Evolutionary conservation across 2,329 filamentous ascomycete genomes (phyloP).

Genomic region (Fusarium sp.): DNA sequence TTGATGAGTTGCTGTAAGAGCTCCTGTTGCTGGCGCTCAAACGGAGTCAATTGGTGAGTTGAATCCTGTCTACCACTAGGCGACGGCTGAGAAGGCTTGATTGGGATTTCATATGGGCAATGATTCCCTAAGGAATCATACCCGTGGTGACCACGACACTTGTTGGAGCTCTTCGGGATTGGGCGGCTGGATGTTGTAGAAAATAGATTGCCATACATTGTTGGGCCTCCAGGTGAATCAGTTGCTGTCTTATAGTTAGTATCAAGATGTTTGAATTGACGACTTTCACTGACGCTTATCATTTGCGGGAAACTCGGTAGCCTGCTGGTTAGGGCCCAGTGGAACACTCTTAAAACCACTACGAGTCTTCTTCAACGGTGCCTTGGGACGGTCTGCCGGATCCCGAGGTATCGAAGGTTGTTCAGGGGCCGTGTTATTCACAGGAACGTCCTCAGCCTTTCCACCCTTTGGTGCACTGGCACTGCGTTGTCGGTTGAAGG

Average conservation of each 20-base stretch:
- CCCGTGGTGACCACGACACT: constrained; percentile 11
- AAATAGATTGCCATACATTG: constrained; percentile 57
- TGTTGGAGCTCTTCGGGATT: constrained; percentile 16
- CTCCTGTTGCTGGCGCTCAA: constrained; percentile 53
- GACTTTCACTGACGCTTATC: constrained; percentile 24
- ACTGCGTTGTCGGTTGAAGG: constrained; percentile 44
- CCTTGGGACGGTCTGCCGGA: constrained; percentile 36
- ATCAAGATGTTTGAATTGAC: neutral
- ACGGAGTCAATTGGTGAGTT: constrained; percentile 44
- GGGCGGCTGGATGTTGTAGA: constrained; percentile 28
- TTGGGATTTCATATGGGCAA: constrained; percentile 6
- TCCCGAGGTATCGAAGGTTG: constrained; percentile 17
- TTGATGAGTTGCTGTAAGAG: constrained; percentile 51
- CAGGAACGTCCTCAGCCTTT: constrained; percentile 1
- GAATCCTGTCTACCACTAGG: constrained; percentile 46
- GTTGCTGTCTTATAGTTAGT: constrained; percentile 19
- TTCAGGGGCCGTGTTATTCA: neutral
- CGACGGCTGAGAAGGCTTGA: constrained; percentile 21
- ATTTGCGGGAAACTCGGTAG: constrained; percentile 9
- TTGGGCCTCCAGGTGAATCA: constrained; percentile 45
- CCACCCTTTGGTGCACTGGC: constrained; percentile 44
- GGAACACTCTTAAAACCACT: constrained; percentile 30
- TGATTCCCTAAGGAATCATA: constrained; percentile 9
- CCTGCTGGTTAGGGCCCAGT: constrained; percentile 10
- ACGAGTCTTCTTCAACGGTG: constrained; percentile 37